Evolutionary conservation across 2,329 filamentous ascomycete genomes (phyloP), one percentile per base, ranked within the genome.

Genomic region (Penicillium italicum): DNA sequence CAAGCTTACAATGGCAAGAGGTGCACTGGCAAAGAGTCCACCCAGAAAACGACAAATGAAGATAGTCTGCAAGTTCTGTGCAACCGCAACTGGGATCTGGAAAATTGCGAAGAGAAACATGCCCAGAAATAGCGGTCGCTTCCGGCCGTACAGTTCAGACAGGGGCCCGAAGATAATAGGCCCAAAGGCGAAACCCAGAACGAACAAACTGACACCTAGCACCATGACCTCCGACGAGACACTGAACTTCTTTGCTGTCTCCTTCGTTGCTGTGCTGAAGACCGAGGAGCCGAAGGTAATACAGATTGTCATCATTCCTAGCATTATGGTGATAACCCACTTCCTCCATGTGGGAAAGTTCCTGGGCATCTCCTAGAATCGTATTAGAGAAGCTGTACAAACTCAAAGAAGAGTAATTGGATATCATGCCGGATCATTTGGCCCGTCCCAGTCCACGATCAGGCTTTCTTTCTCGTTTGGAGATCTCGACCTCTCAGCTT

Each of bases 11-110:
- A 83, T 78, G 1, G 77, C 76, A 3, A 83, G 67, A 3, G 80
- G 75, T 2, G 80, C 76, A 51, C 75, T 77, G 5, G 78, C 82
- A 61, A 82, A 82, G 5, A 79, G 57, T 2, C 82, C 83, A 1
- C 75, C 74, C 4, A 85, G 70, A 62, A 85, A 85, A 0, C 83
- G 77, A 53, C 74, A 79, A 12, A 84, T 56, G 64, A 85, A 73
- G 53, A 85, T 78, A 0, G 81, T 84, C 33, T 80, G 60, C 0
- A 83, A 49, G 60, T 84, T 83, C 42, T 75, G 72, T 0, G 82
- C 80, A 3, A 82, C 77, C 3, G 79, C 82, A 12, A 82, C 78
- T 0, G 80, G 79, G 46, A 85, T 80, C 53, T 83, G 78, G 57
- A 84, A 83, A 41, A 84, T 76, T 2, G 75, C 74, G 53, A 83